Percentiles rank a stretch among this genome's conserved stretches.
phyloP scores from a whole-genome alignment of 257 asterid species.

The Solanum corneliomulleri region DNA sequence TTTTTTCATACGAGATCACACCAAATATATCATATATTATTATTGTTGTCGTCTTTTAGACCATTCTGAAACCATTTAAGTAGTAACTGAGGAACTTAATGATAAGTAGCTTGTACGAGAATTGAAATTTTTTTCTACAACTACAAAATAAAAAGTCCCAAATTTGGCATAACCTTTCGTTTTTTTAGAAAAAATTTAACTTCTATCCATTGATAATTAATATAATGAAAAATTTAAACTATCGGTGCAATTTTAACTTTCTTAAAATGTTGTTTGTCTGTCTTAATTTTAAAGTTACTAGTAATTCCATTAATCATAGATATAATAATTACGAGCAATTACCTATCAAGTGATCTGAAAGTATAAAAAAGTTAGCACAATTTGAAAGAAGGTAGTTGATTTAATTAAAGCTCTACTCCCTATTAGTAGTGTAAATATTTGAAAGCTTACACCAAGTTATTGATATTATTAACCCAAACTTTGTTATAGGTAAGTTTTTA shows the following conservation, averaged over 20 bases:
- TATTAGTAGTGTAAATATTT: background rate
- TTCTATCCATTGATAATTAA: background rate
- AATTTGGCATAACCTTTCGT: background rate
- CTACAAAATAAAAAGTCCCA: background rate
- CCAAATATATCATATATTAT: background rate
- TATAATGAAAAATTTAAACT: background rate
- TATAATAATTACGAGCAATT: background rate
- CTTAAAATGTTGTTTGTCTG: background rate
- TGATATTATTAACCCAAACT: background rate
- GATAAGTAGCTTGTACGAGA: no score
- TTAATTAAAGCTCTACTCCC: background rate
- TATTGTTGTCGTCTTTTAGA: background rate
- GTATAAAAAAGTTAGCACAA: background rate
- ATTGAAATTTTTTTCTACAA: background rate
- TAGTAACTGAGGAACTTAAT: background rate
- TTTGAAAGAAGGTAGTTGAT: background rate
- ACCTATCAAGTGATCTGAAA: background rate
- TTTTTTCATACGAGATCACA: background rate
- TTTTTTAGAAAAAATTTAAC: background rate
- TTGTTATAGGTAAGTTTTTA: rapidly evolving
- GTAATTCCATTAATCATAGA: background rate
- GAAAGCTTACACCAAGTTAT: background rate
- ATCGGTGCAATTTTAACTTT: background rate
- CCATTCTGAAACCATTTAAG: background rate
- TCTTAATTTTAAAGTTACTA: background rate